These are phyloP conservation scores for Boletus sp. DNA, from an alignment of 768 basidiomycete genomes.

Conservation along the genomic window DNA sequence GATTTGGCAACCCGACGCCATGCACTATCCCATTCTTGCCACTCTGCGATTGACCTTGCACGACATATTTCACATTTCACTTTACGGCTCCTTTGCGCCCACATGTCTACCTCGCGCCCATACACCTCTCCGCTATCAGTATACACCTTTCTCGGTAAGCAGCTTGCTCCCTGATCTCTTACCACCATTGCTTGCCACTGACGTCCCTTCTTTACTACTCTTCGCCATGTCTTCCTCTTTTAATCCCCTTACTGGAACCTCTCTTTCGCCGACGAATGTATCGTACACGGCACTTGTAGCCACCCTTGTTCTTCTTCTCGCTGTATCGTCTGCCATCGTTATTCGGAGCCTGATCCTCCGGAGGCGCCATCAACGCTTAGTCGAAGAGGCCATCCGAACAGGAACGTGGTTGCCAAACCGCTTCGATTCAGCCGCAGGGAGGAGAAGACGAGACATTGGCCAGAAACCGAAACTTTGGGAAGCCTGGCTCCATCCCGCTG, in stretches of 20 bases:
- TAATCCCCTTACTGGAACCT: constrained; percentile 1
- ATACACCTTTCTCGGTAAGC: constrained; percentile 34
- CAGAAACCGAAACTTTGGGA: constrained; percentile 34
- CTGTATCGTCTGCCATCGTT: constrained; percentile 67
- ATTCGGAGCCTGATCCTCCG: constrained; percentile 64
- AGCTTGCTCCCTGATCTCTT: neutral
- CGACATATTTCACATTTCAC: neutral
- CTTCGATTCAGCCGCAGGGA: constrained; percentile 10
- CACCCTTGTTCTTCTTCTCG: constrained; percentile 64
- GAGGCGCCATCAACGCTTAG: constrained; percentile 53
- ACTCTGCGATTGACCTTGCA: constrained; percentile 1
- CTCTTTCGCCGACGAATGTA: constrained; percentile 3
- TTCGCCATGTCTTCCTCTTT: constrained; percentile 18
- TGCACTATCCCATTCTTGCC: neutral
- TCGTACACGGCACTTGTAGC: constrained; percentile 50
- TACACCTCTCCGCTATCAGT: constrained; percentile 18
- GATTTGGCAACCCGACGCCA: neutral
- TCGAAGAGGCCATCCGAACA: constrained; percentile 63
- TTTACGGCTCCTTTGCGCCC: neutral
- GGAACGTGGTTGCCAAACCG: constrained; percentile 55
- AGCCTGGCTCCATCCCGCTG: constrained; percentile 16
- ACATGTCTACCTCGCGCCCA: constrained; percentile 1
- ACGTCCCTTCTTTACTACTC: neutral
- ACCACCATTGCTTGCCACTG: neutral
- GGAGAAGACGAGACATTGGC: constrained; percentile 28